A percentile compares a stretch with the other conserved stretches of the same genome.
These are phyloP conservation scores for Yamadazyma kanchanaburiensis DNA, from an alignment of 1,139 yeast genomes.

Conservation along the genomic window DNA sequence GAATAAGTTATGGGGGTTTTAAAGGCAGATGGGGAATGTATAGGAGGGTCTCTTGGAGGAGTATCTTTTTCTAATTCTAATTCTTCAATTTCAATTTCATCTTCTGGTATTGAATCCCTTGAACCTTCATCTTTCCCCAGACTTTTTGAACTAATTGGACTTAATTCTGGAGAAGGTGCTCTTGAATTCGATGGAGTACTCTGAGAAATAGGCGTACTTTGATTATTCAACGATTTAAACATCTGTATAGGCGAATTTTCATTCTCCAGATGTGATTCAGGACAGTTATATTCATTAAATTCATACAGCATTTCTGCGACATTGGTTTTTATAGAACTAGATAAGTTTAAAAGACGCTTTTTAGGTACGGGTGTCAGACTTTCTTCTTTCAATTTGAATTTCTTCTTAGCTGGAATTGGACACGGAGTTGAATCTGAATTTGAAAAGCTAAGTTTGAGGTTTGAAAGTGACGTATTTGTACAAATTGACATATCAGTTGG, in stretches of 20 bases:
- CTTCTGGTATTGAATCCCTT: too few species aligned
- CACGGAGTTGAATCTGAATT: slow-evolving; percentile 35
- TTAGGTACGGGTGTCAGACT: slow-evolving; percentile 13
- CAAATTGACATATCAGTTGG: slow-evolving; percentile 12
- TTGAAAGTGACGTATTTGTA: slow-evolving; percentile 11
- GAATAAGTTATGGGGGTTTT: too few species aligned
- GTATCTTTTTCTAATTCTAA: too few species aligned
- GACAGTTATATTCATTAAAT: slow-evolving; percentile 12
- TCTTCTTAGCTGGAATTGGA: slow-evolving; percentile 31
- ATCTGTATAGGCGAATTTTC: slow-evolving; percentile 8
- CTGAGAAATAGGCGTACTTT: slow-evolving; percentile 32
- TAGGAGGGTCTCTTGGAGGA: too few species aligned
- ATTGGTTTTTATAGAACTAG: slow-evolving; percentile 22
- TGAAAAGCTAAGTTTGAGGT: slow-evolving; percentile 23
- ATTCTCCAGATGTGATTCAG: slow-evolving; percentile 9
- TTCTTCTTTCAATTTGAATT: slow-evolving; percentile 20
- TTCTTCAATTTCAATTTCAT: too few species aligned
- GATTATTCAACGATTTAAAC: slow-evolving; percentile 4
- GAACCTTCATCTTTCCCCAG: too few species aligned
- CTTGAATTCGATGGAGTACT: slow-evolving; percentile 34
- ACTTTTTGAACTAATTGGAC: too few species aligned
- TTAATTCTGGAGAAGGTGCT: slow-evolving; percentile 19
- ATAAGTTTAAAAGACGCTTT: slow-evolving; percentile 21
- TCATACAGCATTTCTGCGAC: slow-evolving; percentile 12
- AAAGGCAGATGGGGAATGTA: too few species aligned